phyloP scores from a whole-genome alignment of 2,329 filamentous ascomycete species.

The Hymenoscyphus scutula region DNA sequence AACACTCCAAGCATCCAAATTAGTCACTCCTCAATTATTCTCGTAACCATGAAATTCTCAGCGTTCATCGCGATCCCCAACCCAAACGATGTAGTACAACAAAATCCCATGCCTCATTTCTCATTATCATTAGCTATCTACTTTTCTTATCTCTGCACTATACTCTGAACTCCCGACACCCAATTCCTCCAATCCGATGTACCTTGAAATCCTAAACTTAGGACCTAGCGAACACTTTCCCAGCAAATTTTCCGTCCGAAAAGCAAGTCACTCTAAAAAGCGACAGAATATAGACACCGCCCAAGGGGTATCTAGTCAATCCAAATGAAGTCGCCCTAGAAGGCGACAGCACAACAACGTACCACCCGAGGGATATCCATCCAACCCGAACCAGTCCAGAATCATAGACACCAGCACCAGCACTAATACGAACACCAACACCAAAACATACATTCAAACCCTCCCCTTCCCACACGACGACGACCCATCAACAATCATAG shows the following conservation, averaged over 20 bases:
- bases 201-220: neutral
- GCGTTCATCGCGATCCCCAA: too few relatives aligned
- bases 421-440: neutral
- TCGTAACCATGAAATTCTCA: too few relatives aligned
- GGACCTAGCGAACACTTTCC: neutral
- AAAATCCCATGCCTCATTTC: neutral
- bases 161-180: neutral
- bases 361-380: neutral
- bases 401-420: neutral
- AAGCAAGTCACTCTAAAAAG: too few relatives aligned
- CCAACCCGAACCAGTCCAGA: neutral
- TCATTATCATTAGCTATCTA: slow-evolving; percentile 1
- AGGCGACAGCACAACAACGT: neutral
- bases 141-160: neutral
- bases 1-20: too few relatives aligned
- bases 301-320: too few relatives aligned
- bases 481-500: neutral
- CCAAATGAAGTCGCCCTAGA: neutral
- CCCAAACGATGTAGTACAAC: too few relatives aligned
- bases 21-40: too few relatives aligned
- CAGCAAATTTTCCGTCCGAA: neutral
- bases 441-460: neutral
- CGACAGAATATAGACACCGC: too few relatives aligned
- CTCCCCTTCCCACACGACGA: neutral
- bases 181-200: neutral